phyloP scores from a whole-genome alignment of 192 early-diverging fungal genomes.

The Rhizoclosmatium globosum region DNA sequence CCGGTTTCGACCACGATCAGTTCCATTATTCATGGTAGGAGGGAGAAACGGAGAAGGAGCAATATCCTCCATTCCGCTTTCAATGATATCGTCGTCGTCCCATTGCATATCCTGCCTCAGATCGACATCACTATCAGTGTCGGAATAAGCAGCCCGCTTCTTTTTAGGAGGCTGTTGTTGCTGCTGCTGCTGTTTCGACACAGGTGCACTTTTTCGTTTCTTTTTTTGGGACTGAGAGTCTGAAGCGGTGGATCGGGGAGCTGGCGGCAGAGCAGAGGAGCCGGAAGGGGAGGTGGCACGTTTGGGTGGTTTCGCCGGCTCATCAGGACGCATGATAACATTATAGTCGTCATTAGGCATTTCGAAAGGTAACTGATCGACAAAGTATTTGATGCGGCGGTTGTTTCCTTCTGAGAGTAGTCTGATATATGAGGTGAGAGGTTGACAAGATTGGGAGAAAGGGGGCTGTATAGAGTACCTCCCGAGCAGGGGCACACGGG shows the following conservation, averaged over 20 bases:
- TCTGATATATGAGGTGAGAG: background rate
- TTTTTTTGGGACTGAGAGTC: background rate
- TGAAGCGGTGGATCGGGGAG: background rate
- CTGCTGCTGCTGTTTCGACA: background rate
- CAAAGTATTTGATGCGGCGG: conserved; percentile 32
- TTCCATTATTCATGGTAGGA: too few species aligned
- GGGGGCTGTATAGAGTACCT: conserved; percentile 2
- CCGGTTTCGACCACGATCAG: too few species aligned
- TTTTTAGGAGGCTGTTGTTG: background rate
- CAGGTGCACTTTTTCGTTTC: background rate
- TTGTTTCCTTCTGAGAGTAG: conserved; percentile 23
- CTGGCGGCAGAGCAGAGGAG: background rate
- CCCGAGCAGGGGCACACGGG: conserved; percentile 17
- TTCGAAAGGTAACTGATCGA: conserved; percentile 24
- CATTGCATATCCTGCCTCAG: background rate
- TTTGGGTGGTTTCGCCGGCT: conserved; percentile 21
- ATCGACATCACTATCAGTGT: too few species aligned
- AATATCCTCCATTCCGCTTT: background rate
- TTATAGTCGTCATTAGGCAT: conserved; percentile 2
- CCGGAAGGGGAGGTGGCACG: background rate
- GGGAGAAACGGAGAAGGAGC: too few species aligned
- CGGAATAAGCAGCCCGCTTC: background rate
- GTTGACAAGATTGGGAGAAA: background rate
- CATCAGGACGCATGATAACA: conserved; percentile 23
- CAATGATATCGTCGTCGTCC: background rate